Evolutionary conservation across 345 rosid genomes (phyloP).

Genomic region (Angophora floribunda): DNA sequence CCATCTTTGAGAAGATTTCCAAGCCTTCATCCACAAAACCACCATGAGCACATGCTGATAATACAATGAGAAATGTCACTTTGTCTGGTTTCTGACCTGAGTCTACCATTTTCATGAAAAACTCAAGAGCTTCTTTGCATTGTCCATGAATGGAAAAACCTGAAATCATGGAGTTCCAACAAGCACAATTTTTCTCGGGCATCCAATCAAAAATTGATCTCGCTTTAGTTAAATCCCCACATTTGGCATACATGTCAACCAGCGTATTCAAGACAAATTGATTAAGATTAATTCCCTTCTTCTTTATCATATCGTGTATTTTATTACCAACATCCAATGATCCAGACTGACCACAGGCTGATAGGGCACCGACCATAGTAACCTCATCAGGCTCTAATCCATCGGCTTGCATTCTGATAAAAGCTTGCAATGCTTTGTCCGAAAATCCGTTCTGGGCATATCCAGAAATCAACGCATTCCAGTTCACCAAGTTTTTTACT

Average conservation of each 20-base stretch:
- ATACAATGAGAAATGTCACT: constrained; percentile 45
- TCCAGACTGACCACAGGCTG: constrained; percentile 75
- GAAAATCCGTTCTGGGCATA: constrained; percentile 52
- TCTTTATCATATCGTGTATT: constrained; percentile 32
- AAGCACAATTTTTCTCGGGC: constrained; percentile 25
- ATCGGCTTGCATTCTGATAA: constrained; percentile 37
- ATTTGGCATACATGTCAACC: constrained; percentile 73
- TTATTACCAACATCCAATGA: constrained; percentile 48
- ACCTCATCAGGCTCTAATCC: constrained; percentile 59
- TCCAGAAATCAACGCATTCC: constrained; percentile 71
- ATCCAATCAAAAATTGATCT: constrained; percentile 44
- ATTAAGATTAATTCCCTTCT: constrained; percentile 30
- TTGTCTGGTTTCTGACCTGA: constrained; percentile 38
- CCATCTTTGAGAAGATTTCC: constrained; percentile 52
- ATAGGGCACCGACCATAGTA: constrained; percentile 44
- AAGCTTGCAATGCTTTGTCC: constrained; percentile 45
- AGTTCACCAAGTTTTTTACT: constrained; percentile 45
- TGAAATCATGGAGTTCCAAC: constrained; percentile 78
- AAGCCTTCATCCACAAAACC: constrained; percentile 57
- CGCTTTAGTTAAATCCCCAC: constrained; percentile 58
- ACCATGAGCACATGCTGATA: constrained; percentile 72
- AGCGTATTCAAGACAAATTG: constrained; percentile 47
- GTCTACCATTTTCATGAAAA: constrained; percentile 47
- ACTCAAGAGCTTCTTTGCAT: constrained; percentile 44
- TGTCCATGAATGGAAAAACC: constrained; percentile 57